Evolutionary conservation across 2,329 filamentous ascomycete species (phyloP), one percentile per base, ranked within the genome.

Genomic region (Esteya vermicola): DNA sequence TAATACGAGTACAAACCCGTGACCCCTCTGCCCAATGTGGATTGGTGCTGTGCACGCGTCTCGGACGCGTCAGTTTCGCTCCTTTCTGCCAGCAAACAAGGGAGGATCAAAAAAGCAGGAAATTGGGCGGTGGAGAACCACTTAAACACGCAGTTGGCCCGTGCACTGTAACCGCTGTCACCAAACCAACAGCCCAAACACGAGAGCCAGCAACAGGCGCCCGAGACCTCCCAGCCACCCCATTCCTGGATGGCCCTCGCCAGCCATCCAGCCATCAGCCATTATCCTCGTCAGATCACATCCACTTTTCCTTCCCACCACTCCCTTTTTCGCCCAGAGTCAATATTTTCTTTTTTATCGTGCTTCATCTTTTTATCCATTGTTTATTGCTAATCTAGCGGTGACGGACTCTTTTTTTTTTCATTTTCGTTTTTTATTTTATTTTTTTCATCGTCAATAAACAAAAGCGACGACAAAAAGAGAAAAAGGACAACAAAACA

Each of bases 51-150:
- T 19, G 9, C 13, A 47, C 45, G 45, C 45, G 45, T 43, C 27
- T 28, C 19, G 2, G 25, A 46, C 45, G 45, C 45, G 45, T 46
- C 43, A 42, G 30, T 45, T 47, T 47, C 37, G 33, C 34, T 31
- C 36, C 20, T 13, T 20, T 22, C 22, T 6, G 23, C 22, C 22
- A 36, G 28, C 22, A 26, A 14, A 18, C 8, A 18, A 18, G 18
- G 30, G 16, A 19, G 19, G n/a, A 25, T 18, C 33, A 13, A 9
- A 10, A 18, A 10, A 22, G 16, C 27, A 33, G 38, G 38, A 40
- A 35, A 40, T 40, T 34, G 23, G 33, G 9, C n/a, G 22, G 13
- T 20, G 40, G 28, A 35, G 42, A 20, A 22, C 36, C 42, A 43
- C 42, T 45, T 42, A 27, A 45, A 43, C 36, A 5, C 38, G 22